Conservation (phyloP, 441 rosid genomes). For the Brassica hybrid region DNA sequence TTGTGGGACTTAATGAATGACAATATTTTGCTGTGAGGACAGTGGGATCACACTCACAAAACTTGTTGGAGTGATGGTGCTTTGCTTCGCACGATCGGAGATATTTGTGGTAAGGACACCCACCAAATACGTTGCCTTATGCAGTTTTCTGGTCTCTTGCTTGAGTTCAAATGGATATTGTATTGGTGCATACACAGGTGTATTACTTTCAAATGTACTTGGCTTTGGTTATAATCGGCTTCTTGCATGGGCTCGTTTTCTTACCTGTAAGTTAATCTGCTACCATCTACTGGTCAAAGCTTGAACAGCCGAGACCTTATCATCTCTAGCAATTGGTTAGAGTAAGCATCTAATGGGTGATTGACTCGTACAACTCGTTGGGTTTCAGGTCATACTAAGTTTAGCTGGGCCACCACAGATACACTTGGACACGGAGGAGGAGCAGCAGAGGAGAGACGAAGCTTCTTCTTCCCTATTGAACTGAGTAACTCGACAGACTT, state of each 20-base stretch:
- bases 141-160: slow-evolving; percentile 25
- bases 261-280: slow-evolving; percentile 66
- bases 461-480: slow-evolving; percentile 49
- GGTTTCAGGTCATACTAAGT: slow-evolving; percentile 79
- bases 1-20: slow-evolving; percentile 35
- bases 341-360: slow-evolving; percentile 18
- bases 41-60: slow-evolving; percentile 84
- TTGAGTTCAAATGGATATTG: slow-evolving; percentile 28
- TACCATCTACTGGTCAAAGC: slow-evolving; percentile 25
- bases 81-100: slow-evolving; percentile 74
- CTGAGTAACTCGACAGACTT: slow-evolving; percentile 31
- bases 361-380: slow-evolving; percentile 28
- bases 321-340: slow-evolving; percentile 21
- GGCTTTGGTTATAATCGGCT: slow-evolving; percentile 72
- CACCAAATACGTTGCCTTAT: slow-evolving; percentile 34
- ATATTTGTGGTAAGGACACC: slow-evolving; percentile 63
- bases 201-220: slow-evolving; percentile 81
- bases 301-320: slow-evolving; percentile 28
- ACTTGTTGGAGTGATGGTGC: slow-evolving; percentile 77
- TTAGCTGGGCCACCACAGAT: slow-evolving; percentile 77
- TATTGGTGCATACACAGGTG: slow-evolving; percentile 58
- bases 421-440: slow-evolving; percentile 33
- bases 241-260: slow-evolving; percentile 77
- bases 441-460: slow-evolving; percentile 38
- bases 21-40: slow-evolving; percentile 37